phyloP scores from a whole-genome alignment of 2,329 filamentous ascomycete species.

The Sphaceloma murrayae region DNA sequence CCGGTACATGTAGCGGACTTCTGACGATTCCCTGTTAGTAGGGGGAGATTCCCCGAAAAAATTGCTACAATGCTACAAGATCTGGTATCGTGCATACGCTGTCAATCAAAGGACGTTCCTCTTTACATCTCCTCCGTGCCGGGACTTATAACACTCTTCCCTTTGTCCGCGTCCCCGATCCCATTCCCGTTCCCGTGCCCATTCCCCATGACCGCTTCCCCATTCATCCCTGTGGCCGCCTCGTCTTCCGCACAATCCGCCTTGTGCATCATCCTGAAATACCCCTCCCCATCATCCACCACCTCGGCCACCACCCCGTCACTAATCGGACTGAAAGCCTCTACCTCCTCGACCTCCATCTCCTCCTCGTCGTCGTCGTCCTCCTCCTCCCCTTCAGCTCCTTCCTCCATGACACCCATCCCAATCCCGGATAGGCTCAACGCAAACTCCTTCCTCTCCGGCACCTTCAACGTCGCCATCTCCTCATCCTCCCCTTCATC shows the following conservation, averaged over 20 bases:
- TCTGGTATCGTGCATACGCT: neutral
- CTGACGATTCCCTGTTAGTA: too few species aligned
- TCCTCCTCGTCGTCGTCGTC: conserved; percentile 21
- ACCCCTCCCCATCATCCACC: conserved; percentile 21
- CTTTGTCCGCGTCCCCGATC: neutral
- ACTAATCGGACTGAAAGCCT: conserved; percentile 46
- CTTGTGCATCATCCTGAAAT: conserved; percentile 12
- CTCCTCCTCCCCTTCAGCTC: neutral
- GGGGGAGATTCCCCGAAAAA: too few species aligned
- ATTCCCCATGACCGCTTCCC: neutral
- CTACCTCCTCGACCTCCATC: conserved; percentile 46
- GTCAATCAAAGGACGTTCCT: neutral
- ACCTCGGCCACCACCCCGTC: conserved; percentile 28
- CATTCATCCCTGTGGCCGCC: too few species aligned
- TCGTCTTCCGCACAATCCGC: conserved; percentile 7
- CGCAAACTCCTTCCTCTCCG: neutral
- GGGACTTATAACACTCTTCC: neutral
- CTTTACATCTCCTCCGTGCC: neutral
- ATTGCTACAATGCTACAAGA: neutral
- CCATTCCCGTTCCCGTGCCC: neutral
- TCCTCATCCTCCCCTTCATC: conserved; percentile 24
- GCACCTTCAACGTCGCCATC: conserved; percentile 17
- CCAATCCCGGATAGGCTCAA: neutral
- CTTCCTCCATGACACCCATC: conserved; percentile 13
- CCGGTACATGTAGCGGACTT: too few species aligned